Percentiles rank a stretch among this genome's conserved stretches.
These are phyloP conservation scores for Noccaea bulbosa DNA, from an alignment of 345 rosid genomes.

Conservation along the genomic window DNA sequence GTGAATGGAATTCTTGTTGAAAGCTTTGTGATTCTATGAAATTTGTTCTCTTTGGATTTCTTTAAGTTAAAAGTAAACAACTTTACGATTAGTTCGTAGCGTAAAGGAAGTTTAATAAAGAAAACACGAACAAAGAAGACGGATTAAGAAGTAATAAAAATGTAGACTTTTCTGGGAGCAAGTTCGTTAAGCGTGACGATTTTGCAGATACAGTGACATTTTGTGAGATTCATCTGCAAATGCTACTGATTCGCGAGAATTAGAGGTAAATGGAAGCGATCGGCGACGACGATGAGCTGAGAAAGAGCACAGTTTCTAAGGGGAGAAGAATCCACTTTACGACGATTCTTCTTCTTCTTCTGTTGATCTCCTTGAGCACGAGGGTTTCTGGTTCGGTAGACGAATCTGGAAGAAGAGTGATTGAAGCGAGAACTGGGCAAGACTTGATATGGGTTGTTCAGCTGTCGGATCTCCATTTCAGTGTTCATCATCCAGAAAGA, in stretches of 20 bases:
- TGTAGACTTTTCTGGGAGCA: slow-evolving; percentile 26
- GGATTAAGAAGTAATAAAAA: slow-evolving; percentile 36
- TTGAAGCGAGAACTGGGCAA: slow-evolving; percentile 62
- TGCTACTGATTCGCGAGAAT: slow-evolving; percentile 13
- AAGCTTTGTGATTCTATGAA: not conserved
- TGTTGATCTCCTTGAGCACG: slow-evolving; percentile 14
- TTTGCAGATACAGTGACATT: not conserved
- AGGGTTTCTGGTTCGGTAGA: slow-evolving; percentile 35
- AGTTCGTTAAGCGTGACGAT: slow-evolving; percentile 17
- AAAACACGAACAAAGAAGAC: not conserved
- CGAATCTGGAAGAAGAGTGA: slow-evolving; percentile 48
- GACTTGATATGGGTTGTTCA: slow-evolving; percentile 91
- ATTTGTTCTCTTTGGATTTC: not conserved
- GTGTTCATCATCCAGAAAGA: slow-evolving; percentile 86
- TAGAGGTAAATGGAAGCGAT: slow-evolving; percentile 26
- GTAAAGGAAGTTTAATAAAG: not conserved
- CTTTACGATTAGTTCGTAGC: not conserved
- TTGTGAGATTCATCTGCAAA: slow-evolving; percentile 13
- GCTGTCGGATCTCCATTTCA: slow-evolving; percentile 98
- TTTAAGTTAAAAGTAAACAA: not conserved
- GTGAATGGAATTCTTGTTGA: slow-evolving; percentile 1
- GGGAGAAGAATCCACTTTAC: slow-evolving; percentile 9
- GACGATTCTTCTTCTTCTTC: slow-evolving; percentile 30
- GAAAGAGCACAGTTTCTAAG: not conserved
- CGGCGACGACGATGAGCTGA: slow-evolving; percentile 16